phyloP scores from a whole-genome alignment of 2,329 filamentous ascomycete genomes.

The Ceratocystis papillata region DNA sequence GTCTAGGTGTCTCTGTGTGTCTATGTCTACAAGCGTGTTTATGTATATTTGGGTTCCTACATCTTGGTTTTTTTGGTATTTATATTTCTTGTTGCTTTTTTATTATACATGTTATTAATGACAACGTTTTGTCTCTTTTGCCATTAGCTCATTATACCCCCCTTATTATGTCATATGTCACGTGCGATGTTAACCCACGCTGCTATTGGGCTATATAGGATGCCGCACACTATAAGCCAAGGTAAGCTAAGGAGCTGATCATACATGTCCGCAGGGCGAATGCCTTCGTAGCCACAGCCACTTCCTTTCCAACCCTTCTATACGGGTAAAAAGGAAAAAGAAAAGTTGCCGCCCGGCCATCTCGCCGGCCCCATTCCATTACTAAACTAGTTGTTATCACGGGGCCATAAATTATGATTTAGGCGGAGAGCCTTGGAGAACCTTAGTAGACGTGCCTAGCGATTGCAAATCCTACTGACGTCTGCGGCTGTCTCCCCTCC shows the following conservation, averaged over 20 bases:
- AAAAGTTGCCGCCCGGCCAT: no score
- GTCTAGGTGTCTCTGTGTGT: constrained; percentile 6
- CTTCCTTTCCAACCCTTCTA: neutral
- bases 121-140: constrained; percentile 11
- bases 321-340: no score
- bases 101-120: constrained; percentile 7
- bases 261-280: neutral
- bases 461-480: no score
- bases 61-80: constrained; percentile 12
- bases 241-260: neutral
- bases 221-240: neutral
- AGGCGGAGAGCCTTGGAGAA: no score
- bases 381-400: no score
- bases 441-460: no score
- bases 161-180: neutral
- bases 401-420: no score
- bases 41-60: constrained; percentile 17
- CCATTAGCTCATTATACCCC: constrained; percentile 1
- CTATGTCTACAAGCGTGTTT: constrained; percentile 18
- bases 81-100: constrained; percentile 15
- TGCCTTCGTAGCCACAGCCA: neutral
- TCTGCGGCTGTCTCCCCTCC: no score
- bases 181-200: neutral
- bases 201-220: neutral
- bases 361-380: no score